These are phyloP conservation scores for Quercus glauca DNA, from an alignment of 306 rosid species.

Conservation along the genomic window DNA sequence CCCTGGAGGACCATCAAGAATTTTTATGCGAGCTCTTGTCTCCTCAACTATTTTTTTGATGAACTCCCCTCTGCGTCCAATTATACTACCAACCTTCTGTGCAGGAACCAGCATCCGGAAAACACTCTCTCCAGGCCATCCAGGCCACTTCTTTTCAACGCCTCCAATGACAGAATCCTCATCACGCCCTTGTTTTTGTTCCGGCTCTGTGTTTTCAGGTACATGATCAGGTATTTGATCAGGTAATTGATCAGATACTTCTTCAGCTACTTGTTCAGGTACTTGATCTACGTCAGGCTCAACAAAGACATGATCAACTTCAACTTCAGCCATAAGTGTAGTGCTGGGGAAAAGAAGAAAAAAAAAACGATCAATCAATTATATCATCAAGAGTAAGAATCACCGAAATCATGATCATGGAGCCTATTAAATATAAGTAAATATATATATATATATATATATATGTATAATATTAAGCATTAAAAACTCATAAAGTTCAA, in stretches of 20 bases:
- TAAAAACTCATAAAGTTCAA: not conserved
- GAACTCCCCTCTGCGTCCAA: conserved; percentile 97
- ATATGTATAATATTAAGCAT: not conserved
- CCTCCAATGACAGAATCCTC: conserved; percentile 45
- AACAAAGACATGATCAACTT: conserved; percentile 44
- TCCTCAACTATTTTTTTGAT: conserved; percentile 90
- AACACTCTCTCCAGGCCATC: conserved; percentile 99
- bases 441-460: too few relatives aligned
- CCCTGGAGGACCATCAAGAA: conserved; percentile 98
- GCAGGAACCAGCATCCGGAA: conserved; percentile 96
- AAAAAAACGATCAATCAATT: not conserved
- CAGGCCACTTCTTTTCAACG: conserved; percentile 96
- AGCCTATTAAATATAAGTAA: too few relatives aligned
- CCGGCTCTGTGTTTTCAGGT: conserved; percentile 28
- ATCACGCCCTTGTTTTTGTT: conserved; percentile 30
- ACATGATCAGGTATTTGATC: conserved; percentile 23
- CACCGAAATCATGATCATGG: not conserved
- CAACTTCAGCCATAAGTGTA: conserved; percentile 64
- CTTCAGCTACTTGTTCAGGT: conserved; percentile 22
- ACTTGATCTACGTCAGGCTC: conserved; percentile 32
- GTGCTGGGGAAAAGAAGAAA: conserved; percentile 17
- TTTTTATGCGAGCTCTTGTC: conserved; percentile 90
- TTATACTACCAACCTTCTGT: conserved; percentile 93
- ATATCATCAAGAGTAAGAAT: not conserved
- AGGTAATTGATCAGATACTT: conserved; percentile 19